A percentile compares a stretch with the other conserved stretches of the same genome.
These are phyloP conservation scores for Metschnikowia hibisci DNA, from an alignment of 805 yeast species.

Conservation along the genomic window DNA sequence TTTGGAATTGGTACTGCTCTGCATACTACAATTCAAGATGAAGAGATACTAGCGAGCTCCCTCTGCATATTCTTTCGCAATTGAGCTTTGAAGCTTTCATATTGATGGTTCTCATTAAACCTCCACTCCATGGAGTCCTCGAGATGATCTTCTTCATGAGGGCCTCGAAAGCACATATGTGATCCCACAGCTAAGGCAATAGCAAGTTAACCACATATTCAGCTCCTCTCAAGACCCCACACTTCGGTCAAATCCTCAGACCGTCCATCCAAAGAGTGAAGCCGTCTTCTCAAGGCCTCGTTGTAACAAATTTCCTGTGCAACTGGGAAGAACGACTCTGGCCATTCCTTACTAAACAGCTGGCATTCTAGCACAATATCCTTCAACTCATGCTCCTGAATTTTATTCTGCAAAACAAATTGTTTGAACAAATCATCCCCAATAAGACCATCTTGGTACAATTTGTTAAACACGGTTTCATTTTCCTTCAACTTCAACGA, in stretches of 20 bases:
- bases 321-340: slow-evolving; percentile 65
- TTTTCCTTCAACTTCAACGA: slow-evolving; percentile 77
- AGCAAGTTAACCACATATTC: too few relatives aligned
- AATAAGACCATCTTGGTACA: slow-evolving; percentile 84
- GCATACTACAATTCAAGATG: too few relatives aligned
- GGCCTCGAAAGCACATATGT: too few relatives aligned
- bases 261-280: slow-evolving; percentile 42
- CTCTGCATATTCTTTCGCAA: too few relatives aligned
- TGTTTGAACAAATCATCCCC: slow-evolving; percentile 88
- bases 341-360: slow-evolving; percentile 72
- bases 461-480: slow-evolving; percentile 60
- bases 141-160: too few relatives aligned
- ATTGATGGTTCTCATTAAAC: too few relatives aligned
- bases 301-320: slow-evolving; percentile 90
- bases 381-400: slow-evolving; percentile 77
- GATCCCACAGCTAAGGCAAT: too few relatives aligned
- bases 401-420: slow-evolving; percentile 68
- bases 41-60: too few relatives aligned
- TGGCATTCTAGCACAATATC: slow-evolving; percentile 77
- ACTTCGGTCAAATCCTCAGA: slow-evolving; percentile 28
- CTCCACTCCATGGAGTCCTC: too few relatives aligned
- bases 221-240: slow-evolving; percentile 22
- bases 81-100: too few relatives aligned
- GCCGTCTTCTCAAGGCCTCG: slow-evolving; percentile 82
- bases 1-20: too few relatives aligned